A percentile compares a stretch with the other conserved stretches of the same genome.
Evolutionary conservation across 768 basidiomycete species (phyloP).

Genomic region (Suillus subluteus): DNA sequence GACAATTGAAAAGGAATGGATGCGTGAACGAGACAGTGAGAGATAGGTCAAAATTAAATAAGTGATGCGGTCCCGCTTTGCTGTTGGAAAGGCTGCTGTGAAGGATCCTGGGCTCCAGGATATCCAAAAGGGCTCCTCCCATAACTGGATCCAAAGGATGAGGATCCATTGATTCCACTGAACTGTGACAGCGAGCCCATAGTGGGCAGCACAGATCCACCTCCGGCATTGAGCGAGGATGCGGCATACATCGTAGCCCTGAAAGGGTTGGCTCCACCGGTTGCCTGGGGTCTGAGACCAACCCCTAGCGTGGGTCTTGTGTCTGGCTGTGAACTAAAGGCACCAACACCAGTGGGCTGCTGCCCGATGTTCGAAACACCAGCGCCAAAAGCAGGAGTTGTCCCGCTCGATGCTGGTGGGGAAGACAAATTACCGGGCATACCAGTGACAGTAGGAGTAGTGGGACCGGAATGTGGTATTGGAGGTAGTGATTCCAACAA

Average conservation of each 20-base stretch:
- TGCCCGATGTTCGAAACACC: constrained; percentile 15
- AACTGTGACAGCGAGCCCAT: constrained; percentile 33
- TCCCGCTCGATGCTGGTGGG: constrained; percentile 29
- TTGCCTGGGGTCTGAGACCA: constrained; percentile 61
- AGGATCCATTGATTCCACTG: constrained; percentile 20
- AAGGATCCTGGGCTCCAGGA: constrained; percentile 20
- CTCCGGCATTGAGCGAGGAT: constrained; percentile 16
- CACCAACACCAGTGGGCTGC: constrained; percentile 26
- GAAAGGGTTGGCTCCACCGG: constrained; percentile 62
- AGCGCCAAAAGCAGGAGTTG: constrained; percentile 16
- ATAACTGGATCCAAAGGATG: constrained; percentile 21
- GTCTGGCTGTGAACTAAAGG: constrained; percentile 41
- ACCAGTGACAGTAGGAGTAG: constrained; percentile 44
- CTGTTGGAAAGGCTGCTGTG: constrained; percentile 38
- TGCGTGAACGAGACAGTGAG: constrained; percentile 19
- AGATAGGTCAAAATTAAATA: constrained; percentile 41
- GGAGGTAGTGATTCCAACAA: constrained; percentile 76
- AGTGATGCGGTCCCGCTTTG: constrained; percentile 50
- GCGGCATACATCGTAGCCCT: constrained; percentile 60
- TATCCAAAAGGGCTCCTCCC: constrained; percentile 29
- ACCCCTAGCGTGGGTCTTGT: constrained; percentile 43
- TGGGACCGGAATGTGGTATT: constrained; percentile 60
- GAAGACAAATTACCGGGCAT: constrained; percentile 17
- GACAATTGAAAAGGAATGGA: constrained; percentile 7
- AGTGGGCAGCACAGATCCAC: constrained; percentile 19